These are phyloP conservation scores for Rhodamnia rubescens DNA, from an alignment of 345 rosid species.

Conservation along the genomic window DNA sequence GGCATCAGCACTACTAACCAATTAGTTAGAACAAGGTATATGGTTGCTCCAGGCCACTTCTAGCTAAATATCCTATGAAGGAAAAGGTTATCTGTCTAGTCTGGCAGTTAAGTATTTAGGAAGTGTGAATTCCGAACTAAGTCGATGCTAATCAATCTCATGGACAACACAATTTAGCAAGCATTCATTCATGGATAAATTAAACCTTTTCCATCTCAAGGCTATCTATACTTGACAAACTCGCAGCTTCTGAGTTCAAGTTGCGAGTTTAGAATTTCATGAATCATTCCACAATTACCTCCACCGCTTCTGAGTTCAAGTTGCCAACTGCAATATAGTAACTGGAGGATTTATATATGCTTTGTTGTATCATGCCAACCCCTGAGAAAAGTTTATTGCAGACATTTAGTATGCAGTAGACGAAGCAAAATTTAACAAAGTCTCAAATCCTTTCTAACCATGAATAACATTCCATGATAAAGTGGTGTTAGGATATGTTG, in stretches of 20 bases:
- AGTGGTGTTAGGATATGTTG: slow-evolving; percentile 9
- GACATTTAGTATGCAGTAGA: slow-evolving; percentile 1
- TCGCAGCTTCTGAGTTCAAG: too few species aligned
- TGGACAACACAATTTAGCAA: neutral
- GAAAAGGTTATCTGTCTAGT: neutral
- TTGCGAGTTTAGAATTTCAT: neutral
- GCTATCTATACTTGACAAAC: neutral
- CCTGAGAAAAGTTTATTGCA: slow-evolving; percentile 26
- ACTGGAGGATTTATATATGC: slow-evolving; percentile 51
- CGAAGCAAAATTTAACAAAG: neutral
- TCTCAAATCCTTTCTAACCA: neutral
- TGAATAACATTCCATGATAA: neutral
- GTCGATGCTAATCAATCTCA: neutral
- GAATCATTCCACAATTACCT: slow-evolving; percentile 34
- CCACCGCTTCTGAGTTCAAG: slow-evolving; percentile 53
- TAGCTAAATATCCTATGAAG: neutral
- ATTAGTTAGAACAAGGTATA: neutral
- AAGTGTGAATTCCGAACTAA: neutral
- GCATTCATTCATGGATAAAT: neutral
- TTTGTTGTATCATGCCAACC: slow-evolving; percentile 48
- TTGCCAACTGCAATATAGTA: slow-evolving; percentile 82
- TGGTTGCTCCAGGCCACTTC: neutral
- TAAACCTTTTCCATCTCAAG: neutral
- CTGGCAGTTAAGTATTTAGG: neutral
- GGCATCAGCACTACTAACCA: neutral